These are phyloP conservation scores for Leccinum fuscescens DNA, from an alignment of 1,284 basidiomycete genomes.

Conservation along the genomic window DNA sequence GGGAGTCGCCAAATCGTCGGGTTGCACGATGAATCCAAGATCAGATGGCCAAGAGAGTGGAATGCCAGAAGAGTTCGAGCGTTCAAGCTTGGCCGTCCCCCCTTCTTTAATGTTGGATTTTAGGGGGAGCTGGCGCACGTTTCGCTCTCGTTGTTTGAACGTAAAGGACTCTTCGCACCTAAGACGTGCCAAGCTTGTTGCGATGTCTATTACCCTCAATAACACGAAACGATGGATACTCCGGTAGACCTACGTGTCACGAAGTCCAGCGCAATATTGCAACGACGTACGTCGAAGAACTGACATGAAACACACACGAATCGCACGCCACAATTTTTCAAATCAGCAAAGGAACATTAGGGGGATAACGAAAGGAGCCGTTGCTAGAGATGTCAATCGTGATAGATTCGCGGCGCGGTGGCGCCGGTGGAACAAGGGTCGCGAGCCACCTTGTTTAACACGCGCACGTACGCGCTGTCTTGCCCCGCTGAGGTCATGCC, in stretches of 20 bases:
- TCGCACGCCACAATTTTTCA: not conserved
- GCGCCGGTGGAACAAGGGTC: conserved; percentile 7
- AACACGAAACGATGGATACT: not conserved
- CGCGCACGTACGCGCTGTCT: not conserved
- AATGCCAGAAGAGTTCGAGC: not conserved
- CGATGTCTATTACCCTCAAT: not conserved
- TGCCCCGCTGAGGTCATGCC: not conserved
- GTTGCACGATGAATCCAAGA: not conserved
- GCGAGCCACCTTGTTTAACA: conserved; percentile 4
- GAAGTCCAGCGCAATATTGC: not conserved
- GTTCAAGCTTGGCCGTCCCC: not conserved
- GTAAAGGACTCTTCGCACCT: not conserved
- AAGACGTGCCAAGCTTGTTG: not conserved
- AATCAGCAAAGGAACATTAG: not conserved
- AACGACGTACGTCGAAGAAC: not conserved
- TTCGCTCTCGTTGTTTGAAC: not conserved
- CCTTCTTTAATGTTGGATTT: not conserved
- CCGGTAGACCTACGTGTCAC: not conserved
- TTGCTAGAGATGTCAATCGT: not conserved
- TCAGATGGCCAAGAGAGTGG: conserved; percentile 9
- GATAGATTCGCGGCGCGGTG: conserved; percentile 7
- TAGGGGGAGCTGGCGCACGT: not conserved
- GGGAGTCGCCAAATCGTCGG: conserved; percentile 1
- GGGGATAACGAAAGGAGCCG: not conserved
- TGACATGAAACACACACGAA: not conserved